phyloP scores from a whole-genome alignment of 2,329 filamentous ascomycete species.

The Penicillium corylophilum region DNA sequence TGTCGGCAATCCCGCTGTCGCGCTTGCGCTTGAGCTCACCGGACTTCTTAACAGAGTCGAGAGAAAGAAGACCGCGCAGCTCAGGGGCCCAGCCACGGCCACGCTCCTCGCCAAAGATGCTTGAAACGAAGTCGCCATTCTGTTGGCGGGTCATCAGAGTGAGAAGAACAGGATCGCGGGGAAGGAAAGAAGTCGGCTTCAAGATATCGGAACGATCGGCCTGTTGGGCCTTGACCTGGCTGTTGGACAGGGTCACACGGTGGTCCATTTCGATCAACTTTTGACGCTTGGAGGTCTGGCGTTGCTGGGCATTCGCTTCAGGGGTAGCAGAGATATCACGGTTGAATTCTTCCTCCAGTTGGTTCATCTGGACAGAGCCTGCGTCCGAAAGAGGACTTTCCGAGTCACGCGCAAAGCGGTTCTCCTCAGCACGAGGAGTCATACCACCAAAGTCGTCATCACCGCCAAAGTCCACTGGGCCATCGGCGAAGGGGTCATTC shows the following conservation, averaged over 20 bases:
- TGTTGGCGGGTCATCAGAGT: slow-evolving; percentile 90
- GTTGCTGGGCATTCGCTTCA: slow-evolving; percentile 61
- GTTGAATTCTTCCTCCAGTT: slow-evolving; percentile 47
- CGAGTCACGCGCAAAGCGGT: slow-evolving; percentile 60
- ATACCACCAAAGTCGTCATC: slow-evolving; percentile 61
- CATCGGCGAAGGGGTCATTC: slow-evolving; percentile 57
- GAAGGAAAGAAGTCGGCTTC: slow-evolving; percentile 77
- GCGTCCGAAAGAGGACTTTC: slow-evolving; percentile 71
- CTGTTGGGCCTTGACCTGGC: slow-evolving; percentile 82
- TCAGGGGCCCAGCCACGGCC: slow-evolving; percentile 86
- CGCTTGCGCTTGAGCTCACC: slow-evolving; percentile 91
- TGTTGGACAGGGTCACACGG: slow-evolving; percentile 72
- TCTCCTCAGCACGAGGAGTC: slow-evolving; percentile 47
- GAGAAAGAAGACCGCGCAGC: slow-evolving; percentile 83
- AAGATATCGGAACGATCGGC: slow-evolving; percentile 82
- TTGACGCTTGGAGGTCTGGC: slow-evolving; percentile 74
- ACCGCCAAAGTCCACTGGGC: slow-evolving; percentile 51
- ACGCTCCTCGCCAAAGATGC: slow-evolving; percentile 77
- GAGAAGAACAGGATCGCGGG: slow-evolving; percentile 80
- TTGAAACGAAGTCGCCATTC: slow-evolving; percentile 84
- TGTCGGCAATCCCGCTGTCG: slow-evolving; percentile 79
- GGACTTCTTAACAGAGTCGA: slow-evolving; percentile 73
- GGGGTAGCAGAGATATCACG: slow-evolving; percentile 24
- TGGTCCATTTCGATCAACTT: slow-evolving; percentile 80
- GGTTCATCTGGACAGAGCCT: slow-evolving; percentile 61